Evolutionary conservation across 164 flowering plant genomes (phyloP), one percentile per base, ranked within the genome.

Genomic region (Vitis amurensis): DNA sequence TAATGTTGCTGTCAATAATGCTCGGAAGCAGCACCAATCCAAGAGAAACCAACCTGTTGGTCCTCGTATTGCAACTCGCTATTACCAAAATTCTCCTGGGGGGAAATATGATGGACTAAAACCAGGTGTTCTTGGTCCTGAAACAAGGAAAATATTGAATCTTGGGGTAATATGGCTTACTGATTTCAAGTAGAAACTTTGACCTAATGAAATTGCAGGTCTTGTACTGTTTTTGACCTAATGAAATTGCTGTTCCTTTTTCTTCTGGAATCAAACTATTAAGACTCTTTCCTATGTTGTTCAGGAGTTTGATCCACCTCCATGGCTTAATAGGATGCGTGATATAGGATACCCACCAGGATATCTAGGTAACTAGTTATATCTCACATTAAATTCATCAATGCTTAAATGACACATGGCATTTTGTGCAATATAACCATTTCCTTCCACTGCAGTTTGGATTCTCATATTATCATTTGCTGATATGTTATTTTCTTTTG

Each of bases 261-360:
- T 6, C 7, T 37, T 37, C 44, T 37, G 7, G 44, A 37, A 37
- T 37, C 44, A 50, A 13, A 29, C 67, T 63, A 9, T 11, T 63
- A 13, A 16, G 11, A 44, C 51, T 71, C 30, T 51, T 50, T 61
- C 59, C 50, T 50, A 13, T 70, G 4, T 63, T 74, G 17, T 71
- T 50, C 87, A 96, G 99, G 99, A 96, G 81, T 84, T 88, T 76
- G 99, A 96, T 81, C 99, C 99, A 72, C 99, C 99, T 47, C 99
- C 99, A 27, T 96, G 98, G 99, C 89, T 96, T 53, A 75, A 83
- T 72, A 88, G 98, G 74, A 96, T 96, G 99, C 86, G 97, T 59
- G 95, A 91, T 81, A 71, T 95, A 8, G 99, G 99, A 44, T 95
- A 93, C 72, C 99, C 98, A 61, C 98, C 93, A 12, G 99, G 98